Evolutionary conservation across 2,329 filamentous ascomycete genomes (phyloP), one percentile per base, ranked within the genome.

Genomic region (Claviceps fusiformis): DNA sequence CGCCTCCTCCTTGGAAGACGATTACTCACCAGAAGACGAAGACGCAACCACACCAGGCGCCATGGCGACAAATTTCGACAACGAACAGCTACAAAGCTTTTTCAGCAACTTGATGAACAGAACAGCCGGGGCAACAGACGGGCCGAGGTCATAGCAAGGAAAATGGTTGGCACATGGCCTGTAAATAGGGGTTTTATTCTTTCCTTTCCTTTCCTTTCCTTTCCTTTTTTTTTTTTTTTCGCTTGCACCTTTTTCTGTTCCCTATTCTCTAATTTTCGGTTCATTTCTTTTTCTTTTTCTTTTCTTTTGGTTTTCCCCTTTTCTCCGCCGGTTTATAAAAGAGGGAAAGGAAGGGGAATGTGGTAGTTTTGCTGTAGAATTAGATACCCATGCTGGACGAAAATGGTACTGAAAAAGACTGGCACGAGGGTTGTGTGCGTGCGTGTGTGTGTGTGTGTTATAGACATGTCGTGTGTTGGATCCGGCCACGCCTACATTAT

Each of bases 51-150:
- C 67, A 15, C 61, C 70, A 33, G 64, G 67, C 5, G 72, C 71
- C 56, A 73, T 79, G 63, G 72, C 66, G 47, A 71, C 71, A 61
- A 67, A 71, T 9, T 70, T 64, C 55, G 69, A 82, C 65, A 80
- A 76, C 47, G 78, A 81, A 58, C 77, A 79, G 60, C 67, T 82
- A 54, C 75, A 80, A 59, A 79, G 75, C 59, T 83, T 83, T 68
- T 83, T 83, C 61, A 75, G 74, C 56, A 77, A 75, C 39, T 65
- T 83, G 58, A 81, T 82, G 78, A 81, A 80, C 61, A 73, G 76
- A 58, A 76, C 77, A 52, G 65, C 60, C 31, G 61, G 60, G 9
- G 57, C 62, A 17, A 56, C 57, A 2, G 63, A 64, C n/a, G 57
- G 56, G 4, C 59, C 62, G 10, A 59, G 62, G 37, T 59, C 24